Evolutionary conservation across 108 stramenopile genomes (phyloP), one percentile per base, ranked within the genome.

Genomic region (Nannochloropsis gaditana): DNA sequence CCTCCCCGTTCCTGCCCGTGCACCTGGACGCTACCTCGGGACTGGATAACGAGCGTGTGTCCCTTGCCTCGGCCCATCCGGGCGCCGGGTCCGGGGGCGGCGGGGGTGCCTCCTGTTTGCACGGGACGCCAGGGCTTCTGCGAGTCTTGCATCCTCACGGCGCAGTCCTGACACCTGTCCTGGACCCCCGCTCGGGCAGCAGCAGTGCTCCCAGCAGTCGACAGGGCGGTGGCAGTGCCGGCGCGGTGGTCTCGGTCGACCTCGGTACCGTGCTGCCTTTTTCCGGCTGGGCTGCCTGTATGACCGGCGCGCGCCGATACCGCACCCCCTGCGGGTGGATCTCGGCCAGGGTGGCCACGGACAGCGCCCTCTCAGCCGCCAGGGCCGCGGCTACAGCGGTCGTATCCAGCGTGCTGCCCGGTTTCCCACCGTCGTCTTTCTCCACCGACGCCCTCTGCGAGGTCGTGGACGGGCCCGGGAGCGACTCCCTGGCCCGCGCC

Each of bases 311-410:
- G 19, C 59, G 59, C 4, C 59, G 59, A n/a, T 73, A 73, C n/a
- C 59, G 59, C 59, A 73, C 59, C 59, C 59, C 59, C n/a, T 73
- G n/a, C n/a, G 59, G 59, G 15, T 73, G 59, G 59, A 6, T 73
- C 59, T 73, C 59, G 15, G 59, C 59, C 59, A 15, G 59, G 19
- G 59, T 73, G 19, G 59, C 59, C n/a, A 73, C 59, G 15, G 59
- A 73, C 59, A n/a, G 19, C 59, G 59, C 59, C 59, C 59, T 73
- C 2, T n/a, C 59, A 73, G 59, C 59, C 15, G 59, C 59, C 15
- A n/a, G 15, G n/a, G 59, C 59, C n/a, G 59, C 59, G n/a, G 59
- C 59, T n/a, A 73, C 59, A 5, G 59, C 5, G 3, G 59, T n/a
- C 3, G 59, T n/a, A n/a, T 15, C 59, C 5, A 73, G 59, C 59